Percentiles rank a stretch among this genome's conserved stretches.
phyloP scores from a whole-genome alignment of 2,329 filamentous ascomycete species.

The Podosphaera aphanis region DNA sequence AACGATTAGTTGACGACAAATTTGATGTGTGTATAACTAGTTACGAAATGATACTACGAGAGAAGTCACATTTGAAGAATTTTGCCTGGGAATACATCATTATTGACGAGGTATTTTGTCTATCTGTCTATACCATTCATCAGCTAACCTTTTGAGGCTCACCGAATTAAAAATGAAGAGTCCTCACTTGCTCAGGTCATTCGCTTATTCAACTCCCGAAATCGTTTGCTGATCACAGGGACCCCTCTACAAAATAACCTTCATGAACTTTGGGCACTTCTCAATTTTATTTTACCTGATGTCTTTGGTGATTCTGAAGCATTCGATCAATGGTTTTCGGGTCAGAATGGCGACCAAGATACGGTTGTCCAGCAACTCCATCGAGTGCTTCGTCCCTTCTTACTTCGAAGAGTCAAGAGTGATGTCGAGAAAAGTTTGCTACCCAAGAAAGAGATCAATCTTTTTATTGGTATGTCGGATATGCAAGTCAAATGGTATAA shows the following conservation, averaged over 20 bases:
- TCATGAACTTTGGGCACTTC: conserved; percentile 88
- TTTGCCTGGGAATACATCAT: conserved; percentile 99
- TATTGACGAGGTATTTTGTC: conserved; percentile 49
- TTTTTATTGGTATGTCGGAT: conserved; percentile 95
- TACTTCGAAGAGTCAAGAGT: conserved; percentile 85
- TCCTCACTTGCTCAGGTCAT: conserved; percentile 93
- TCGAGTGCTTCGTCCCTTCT: conserved; percentile 73
- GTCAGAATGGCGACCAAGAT: conserved; percentile 74
- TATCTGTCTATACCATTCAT: background rate
- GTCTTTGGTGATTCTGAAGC: conserved; percentile 93
- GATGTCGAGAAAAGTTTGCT: conserved; percentile 95
- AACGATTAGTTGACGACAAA: conserved; percentile 75
- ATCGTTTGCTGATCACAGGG: conserved; percentile 83
- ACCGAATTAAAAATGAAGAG: conserved; percentile 98
- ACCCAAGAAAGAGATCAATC: conserved; percentile 90
- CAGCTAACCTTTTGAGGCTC: conserved; percentile 25
- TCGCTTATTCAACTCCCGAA: conserved; percentile 83
- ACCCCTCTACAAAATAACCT: conserved; percentile 95
- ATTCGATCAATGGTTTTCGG: conserved; percentile 95
- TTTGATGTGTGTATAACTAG: conserved; percentile 97
- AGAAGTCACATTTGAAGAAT: conserved; percentile 86
- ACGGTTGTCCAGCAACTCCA: conserved; percentile 91
- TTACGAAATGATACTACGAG: conserved; percentile 94
- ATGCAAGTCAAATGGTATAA: conserved; percentile 99
- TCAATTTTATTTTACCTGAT: conserved; percentile 94